These are phyloP conservation scores for Mimosa bimucronata DNA, from an alignment of 306 rosid species.

Conservation along the genomic window DNA sequence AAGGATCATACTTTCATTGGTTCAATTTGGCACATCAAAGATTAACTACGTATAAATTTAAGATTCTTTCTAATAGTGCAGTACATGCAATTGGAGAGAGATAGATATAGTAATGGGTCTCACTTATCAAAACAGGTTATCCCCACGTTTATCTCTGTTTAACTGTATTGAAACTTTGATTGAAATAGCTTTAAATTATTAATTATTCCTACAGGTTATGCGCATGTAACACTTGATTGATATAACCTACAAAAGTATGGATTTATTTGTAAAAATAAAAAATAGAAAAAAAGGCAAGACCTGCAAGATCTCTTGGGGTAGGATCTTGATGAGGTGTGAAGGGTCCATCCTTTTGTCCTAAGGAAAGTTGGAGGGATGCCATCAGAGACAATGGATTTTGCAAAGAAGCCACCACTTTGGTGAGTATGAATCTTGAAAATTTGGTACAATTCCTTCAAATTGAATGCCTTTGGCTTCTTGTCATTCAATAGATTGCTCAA, in stretches of 20 bases:
- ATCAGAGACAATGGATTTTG: slow-evolving; percentile 69
- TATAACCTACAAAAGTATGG: neutral
- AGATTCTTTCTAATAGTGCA: neutral
- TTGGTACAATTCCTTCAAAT: slow-evolving; percentile 69
- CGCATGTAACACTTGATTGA: neutral
- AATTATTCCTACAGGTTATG: neutral
- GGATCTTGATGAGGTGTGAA: slow-evolving; percentile 44
- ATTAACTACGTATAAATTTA: neutral
- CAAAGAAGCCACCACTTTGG: slow-evolving; percentile 73
- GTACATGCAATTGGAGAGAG: neutral
- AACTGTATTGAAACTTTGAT: neutral
- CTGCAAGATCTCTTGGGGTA: neutral
- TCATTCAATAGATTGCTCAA: slow-evolving; percentile 60
- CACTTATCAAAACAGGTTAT: neutral
- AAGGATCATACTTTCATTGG: neutral
- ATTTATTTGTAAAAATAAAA: neutral
- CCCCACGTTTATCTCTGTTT: neutral
- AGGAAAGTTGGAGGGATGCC: slow-evolving; percentile 80
- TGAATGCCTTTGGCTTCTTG: slow-evolving; percentile 64
- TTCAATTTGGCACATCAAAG: neutral
- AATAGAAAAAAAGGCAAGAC: neutral
- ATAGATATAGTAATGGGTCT: neutral
- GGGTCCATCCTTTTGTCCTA: slow-evolving; percentile 75
- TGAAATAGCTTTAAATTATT: neutral
- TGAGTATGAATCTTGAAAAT: slow-evolving; percentile 68